Evolutionary conservation across 2,329 filamentous ascomycete genomes (phyloP).

Genomic region (Aureobasidium vineae): DNA sequence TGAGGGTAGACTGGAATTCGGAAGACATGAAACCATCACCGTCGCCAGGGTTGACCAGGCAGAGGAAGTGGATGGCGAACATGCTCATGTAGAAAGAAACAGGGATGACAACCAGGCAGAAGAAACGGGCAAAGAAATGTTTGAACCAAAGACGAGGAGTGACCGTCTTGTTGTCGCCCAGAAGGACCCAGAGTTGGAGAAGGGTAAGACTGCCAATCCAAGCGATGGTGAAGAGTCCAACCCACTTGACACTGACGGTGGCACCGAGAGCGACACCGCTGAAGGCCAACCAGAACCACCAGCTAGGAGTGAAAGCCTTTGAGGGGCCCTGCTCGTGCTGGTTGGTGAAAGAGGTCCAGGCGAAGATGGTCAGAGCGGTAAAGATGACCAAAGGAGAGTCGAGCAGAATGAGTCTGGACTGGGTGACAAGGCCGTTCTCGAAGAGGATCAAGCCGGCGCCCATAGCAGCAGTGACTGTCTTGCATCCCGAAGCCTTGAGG

Average conservation of each 20-base stretch:
- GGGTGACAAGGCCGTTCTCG: conserved; percentile 92
- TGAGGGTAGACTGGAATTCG: conserved; percentile 96
- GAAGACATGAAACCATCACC: conserved; percentile 99
- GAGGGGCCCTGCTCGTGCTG: conserved; percentile 90
- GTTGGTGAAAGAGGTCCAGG: conserved; percentile 92
- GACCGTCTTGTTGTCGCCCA: conserved; percentile 84
- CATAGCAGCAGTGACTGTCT: conserved; percentile 77
- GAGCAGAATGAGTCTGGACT: conserved; percentile 91
- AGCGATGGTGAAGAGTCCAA: conserved; percentile 96
- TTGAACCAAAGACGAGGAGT: conserved; percentile 90
- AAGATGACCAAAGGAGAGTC: conserved; percentile 93
- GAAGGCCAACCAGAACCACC: conserved; percentile 97
- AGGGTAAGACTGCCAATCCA: conserved; percentile 93
- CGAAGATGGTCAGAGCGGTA: conserved; percentile 84
- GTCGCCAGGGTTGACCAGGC: conserved; percentile 90
- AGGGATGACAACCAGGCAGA: conserved; percentile 90
- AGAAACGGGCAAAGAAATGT: conserved; percentile 85
- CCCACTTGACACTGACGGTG: conserved; percentile 97
- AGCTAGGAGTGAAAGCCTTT: conserved; percentile 81
- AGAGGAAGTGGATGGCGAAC: conserved; percentile 96
- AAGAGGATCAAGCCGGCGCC: conserved; percentile 88
- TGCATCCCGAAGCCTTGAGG: conserved; percentile 85
- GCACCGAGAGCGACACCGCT: conserved; percentile 86
- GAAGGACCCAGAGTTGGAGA: conserved; percentile 90
- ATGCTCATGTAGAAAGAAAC: conserved; percentile 89